Conservation (phyloP, 345 rosid species). For the Cardamine chenopodiifolia region DNA sequence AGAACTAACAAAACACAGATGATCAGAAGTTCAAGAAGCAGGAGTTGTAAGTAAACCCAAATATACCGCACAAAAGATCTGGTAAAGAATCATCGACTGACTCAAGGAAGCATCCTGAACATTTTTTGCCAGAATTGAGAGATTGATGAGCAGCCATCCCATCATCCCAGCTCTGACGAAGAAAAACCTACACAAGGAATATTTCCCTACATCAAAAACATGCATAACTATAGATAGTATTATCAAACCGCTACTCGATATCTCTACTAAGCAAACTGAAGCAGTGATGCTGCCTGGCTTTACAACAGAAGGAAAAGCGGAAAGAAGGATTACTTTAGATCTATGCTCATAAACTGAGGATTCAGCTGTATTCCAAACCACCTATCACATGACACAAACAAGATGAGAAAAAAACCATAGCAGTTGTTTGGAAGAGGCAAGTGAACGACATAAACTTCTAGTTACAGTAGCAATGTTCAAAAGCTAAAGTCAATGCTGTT, state of each 20-base stretch:
- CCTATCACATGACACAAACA: conserved; percentile 52
- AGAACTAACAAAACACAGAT: conserved; percentile 9
- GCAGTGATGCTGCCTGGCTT: not conserved
- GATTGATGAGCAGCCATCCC: conserved; percentile 95
- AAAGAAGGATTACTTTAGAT: conserved; percentile 77
- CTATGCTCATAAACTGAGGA: conserved; percentile 79
- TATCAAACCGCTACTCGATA: not conserved
- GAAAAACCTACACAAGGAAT: conserved; percentile 64
- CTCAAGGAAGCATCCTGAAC: conserved; percentile 54
- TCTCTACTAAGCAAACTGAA: conserved; percentile 1
- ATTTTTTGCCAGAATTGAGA: conserved; percentile 81
- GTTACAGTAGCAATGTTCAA: conserved; percentile 13
- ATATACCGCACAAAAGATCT: conserved; percentile 74
- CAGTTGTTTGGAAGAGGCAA: conserved; percentile 19
- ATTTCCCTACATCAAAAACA: not conserved
- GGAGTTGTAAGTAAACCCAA: conserved; percentile 23
- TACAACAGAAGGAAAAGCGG: not conserved
- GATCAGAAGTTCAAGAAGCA: conserved; percentile 1
- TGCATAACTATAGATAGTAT: not conserved
- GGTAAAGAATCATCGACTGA: conserved; percentile 85
- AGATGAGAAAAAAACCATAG: conserved; percentile 5
- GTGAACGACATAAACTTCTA: conserved; percentile 3
- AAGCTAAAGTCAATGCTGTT: not conserved
- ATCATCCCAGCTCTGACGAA: conserved; percentile 98
- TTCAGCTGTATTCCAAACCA: conserved; percentile 94